phyloP scores from a whole-genome alignment of 2,329 filamentous ascomycete genomes.

The Paecilomyces variotii region DNA sequence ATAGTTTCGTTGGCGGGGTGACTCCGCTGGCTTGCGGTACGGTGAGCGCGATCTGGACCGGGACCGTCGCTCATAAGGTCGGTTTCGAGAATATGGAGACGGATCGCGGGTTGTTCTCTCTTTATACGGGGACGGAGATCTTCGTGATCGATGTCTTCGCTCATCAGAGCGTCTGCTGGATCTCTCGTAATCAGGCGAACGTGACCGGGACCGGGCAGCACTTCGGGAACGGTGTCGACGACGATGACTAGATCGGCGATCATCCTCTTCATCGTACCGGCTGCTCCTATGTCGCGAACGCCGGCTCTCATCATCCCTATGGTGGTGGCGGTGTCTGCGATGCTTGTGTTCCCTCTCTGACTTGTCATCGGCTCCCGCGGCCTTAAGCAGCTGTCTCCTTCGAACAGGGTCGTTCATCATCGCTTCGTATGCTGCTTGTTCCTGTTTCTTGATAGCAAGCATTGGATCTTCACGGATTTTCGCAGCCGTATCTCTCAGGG shows the following conservation, averaged over 20 bases:
- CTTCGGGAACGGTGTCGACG: conserved; percentile 33
- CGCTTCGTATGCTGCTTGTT: conserved; percentile 67
- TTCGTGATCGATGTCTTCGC: conserved; percentile 35
- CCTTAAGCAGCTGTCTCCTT: conserved; percentile 17
- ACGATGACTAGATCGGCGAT: conserved; percentile 28
- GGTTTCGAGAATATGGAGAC: conserved; percentile 12
- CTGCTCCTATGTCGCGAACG: conserved; percentile 10
- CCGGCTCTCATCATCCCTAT: conserved; percentile 14
- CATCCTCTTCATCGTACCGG: conserved; percentile 10
- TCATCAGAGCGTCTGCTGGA: conserved; percentile 27
- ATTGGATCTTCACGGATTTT: conserved; percentile 91
- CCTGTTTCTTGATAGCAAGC: conserved; percentile 85
- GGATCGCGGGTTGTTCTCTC: conserved; percentile 12
- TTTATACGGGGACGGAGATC: conserved; percentile 26
- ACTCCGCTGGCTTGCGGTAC: conserved; percentile 23
- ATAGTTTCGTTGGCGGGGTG: conserved; percentile 21
- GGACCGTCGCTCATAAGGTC: conserved; percentile 13
- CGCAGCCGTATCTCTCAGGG: conserved; percentile 66
- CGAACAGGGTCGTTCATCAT: conserved; percentile 39
- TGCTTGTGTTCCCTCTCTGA: conserved; percentile 42
- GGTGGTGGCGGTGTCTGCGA: conserved; percentile 21
- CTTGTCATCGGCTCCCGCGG: conserved; percentile 20
- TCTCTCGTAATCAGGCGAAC: conserved; percentile 23
- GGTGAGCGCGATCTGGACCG: conserved; percentile 30
- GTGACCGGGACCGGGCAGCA: conserved; percentile 18